These are phyloP conservation scores for Cicer pinnatifidum DNA, from an alignment of 306 rosid genomes.

Conservation along the genomic window DNA sequence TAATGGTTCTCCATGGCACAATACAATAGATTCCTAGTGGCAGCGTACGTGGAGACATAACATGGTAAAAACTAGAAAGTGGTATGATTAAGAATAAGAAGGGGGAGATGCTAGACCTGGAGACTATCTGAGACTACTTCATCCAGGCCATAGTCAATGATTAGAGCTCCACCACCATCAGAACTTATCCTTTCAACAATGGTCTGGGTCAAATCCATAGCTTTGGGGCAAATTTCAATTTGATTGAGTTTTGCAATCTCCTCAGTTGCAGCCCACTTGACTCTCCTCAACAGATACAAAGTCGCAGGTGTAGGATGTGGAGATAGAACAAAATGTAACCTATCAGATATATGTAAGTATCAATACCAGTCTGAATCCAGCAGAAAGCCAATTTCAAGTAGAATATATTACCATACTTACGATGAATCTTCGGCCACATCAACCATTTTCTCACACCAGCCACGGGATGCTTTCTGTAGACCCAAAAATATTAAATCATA, in stretches of 20 bases:
- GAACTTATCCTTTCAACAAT: conserved; percentile 75
- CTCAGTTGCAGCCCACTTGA: conserved; percentile 78
- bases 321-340: conserved; percentile 91
- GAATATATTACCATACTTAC: conserved; percentile 59
- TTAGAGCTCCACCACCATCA: conserved; percentile 95
- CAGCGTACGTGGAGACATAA: conserved; percentile 10
- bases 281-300: conserved; percentile 72
- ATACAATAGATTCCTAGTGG: conserved; percentile 6
- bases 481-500: conserved; percentile 15
- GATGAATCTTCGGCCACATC: conserved; percentile 81
- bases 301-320: conserved; percentile 86
- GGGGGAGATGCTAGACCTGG: conserved; percentile 63
- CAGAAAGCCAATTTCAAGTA: conserved; percentile 39
- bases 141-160: conserved; percentile 84
- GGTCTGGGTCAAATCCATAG: conserved; percentile 80
- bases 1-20: neutral
- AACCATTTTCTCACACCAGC: conserved; percentile 96
- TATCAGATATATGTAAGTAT: conserved; percentile 52
- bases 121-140: conserved; percentile 82
- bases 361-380: conserved; percentile 30
- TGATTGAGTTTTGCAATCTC: conserved; percentile 71
- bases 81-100: conserved; percentile 21
- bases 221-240: conserved; percentile 89
- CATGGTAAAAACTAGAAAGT: conserved; percentile 15
- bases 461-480: conserved; percentile 73